Evolutionary conservation across 2,329 filamentous ascomycete genomes (phyloP).

Genomic region (Alternaria sp.): DNA sequence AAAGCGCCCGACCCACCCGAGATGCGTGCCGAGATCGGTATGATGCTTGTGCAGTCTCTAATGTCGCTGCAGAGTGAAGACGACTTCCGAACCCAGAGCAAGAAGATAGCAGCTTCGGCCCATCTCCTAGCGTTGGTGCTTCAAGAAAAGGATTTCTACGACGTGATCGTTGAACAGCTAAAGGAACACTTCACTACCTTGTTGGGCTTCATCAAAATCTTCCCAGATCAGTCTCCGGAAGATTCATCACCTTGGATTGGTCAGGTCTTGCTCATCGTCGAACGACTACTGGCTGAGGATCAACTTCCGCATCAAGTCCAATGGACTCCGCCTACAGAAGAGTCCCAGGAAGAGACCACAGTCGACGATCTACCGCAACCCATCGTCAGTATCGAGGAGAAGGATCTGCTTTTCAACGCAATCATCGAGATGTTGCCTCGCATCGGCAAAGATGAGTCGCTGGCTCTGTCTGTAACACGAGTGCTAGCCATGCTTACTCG

Average conservation of each 20-base stretch:
- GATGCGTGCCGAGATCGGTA: slow-evolving; percentile 76
- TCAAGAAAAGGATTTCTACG: slow-evolving; percentile 82
- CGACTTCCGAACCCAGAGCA: slow-evolving; percentile 61
- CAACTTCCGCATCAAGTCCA: slow-evolving; percentile 76
- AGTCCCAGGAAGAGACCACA: slow-evolving; percentile 58
- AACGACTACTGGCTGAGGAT: slow-evolving; percentile 89
- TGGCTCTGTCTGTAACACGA: slow-evolving; percentile 83
- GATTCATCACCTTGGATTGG: slow-evolving; percentile 92
- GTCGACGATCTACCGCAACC: slow-evolving; percentile 66
- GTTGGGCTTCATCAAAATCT: slow-evolving; percentile 77
- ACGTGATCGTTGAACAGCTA: slow-evolving; percentile 74
- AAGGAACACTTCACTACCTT: slow-evolving; percentile 79
- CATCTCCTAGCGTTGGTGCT: slow-evolving; percentile 89
- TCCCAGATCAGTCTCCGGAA: slow-evolving; percentile 70
- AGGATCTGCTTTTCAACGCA: slow-evolving; percentile 73
- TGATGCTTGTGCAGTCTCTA: slow-evolving; percentile 82
- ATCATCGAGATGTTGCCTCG: slow-evolving; percentile 85
- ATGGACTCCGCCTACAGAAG: slow-evolving; percentile 67
- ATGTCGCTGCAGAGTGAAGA: slow-evolving; percentile 69
- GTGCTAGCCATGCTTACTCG: slow-evolving; percentile 89
- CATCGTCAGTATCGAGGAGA: slow-evolving; percentile 69
- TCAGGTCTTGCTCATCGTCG: slow-evolving; percentile 86
- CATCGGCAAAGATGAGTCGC: slow-evolving; percentile 83
- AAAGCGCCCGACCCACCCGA: slow-evolving; percentile 66
- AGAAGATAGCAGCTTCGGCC: slow-evolving; percentile 87